These are phyloP conservation scores for Mortierella polycephala DNA, from an alignment of 371 early-diverging fungal species.

Conservation along the genomic window DNA sequence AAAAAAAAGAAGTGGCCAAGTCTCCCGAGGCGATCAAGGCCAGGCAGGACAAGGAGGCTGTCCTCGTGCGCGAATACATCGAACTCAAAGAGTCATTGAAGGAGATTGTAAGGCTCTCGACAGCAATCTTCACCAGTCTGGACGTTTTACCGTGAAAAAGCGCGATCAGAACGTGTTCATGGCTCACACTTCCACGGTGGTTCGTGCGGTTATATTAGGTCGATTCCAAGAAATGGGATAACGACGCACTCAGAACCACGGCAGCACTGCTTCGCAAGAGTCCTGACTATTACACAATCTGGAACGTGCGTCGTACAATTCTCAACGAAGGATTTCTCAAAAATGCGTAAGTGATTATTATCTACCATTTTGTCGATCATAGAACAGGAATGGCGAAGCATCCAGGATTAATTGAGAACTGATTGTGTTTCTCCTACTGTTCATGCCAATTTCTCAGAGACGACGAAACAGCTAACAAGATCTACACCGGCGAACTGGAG, in stretches of 20 bases:
- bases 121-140: too few species aligned
- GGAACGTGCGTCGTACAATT: slow-evolving; percentile 87
- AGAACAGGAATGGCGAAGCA: too few species aligned
- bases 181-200: neutral
- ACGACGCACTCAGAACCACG: slow-evolving; percentile 72
- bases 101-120: slow-evolving; percentile 20
- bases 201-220: slow-evolving; percentile 16
- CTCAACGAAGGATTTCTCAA: slow-evolving; percentile 59
- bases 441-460: slow-evolving; percentile 25
- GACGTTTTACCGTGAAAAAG: neutral
- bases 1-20: slow-evolving; percentile 37
- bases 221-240: slow-evolving; percentile 52
- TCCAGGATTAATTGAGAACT: too few species aligned
- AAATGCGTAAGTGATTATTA: slow-evolving; percentile 27
- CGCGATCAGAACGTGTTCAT: neutral
- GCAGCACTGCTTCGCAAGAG: slow-evolving; percentile 78
- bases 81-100: slow-evolving; percentile 33
- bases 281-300: slow-evolving; percentile 91
- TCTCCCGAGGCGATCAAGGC: slow-evolving; percentile 37
- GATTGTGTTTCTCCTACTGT: neutral
- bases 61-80: slow-evolving; percentile 26
- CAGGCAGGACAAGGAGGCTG: slow-evolving; percentile 27
- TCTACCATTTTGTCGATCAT: neutral
- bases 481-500: slow-evolving; percentile 67
- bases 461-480: slow-evolving; percentile 47